phyloP scores from a whole-genome alignment of 306 rosid species.

The Castanospermum australe region DNA sequence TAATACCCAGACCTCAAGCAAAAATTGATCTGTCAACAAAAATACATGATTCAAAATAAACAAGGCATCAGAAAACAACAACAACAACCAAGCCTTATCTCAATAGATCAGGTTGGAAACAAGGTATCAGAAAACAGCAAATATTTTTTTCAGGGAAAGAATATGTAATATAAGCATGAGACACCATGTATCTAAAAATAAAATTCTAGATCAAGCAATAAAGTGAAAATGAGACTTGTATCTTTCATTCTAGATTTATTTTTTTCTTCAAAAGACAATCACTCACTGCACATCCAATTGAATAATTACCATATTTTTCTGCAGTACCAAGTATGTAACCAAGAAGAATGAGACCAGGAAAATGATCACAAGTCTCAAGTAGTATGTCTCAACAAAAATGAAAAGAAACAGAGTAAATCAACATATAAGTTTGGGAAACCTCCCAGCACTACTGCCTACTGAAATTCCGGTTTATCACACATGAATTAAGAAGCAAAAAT shows the following conservation, averaged over 20 bases:
- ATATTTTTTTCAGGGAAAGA: neutral
- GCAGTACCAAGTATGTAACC: too few relatives aligned
- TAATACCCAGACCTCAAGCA: slow-evolving; percentile 97
- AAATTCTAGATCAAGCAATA: neutral
- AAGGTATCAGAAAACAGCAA: neutral
- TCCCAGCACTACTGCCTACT: too few relatives aligned
- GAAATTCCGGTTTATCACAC: too few relatives aligned
- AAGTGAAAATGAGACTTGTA: neutral
- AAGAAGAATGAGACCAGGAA: too few relatives aligned
- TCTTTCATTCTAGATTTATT: neutral
- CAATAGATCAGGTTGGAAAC: neutral
- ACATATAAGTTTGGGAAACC: too few relatives aligned
- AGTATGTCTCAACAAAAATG: too few relatives aligned
- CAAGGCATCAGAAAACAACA: neutral
- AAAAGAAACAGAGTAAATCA: too few relatives aligned
- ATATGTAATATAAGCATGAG: neutral
- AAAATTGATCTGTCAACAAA: slow-evolving; percentile 69
- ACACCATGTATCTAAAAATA: neutral
- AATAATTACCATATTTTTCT: neutral
- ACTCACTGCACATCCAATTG: neutral
- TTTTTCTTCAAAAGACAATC: neutral
- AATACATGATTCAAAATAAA: neutral
- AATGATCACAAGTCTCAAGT: too few relatives aligned
- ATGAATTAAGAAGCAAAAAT: too few relatives aligned
- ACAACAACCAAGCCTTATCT: too few relatives aligned